Percentiles rank a stretch among this genome's conserved stretches.
Conservation (phyloP, 2,329 filamentous ascomycete species). For the Pseudodiploospora longispora region DNA sequence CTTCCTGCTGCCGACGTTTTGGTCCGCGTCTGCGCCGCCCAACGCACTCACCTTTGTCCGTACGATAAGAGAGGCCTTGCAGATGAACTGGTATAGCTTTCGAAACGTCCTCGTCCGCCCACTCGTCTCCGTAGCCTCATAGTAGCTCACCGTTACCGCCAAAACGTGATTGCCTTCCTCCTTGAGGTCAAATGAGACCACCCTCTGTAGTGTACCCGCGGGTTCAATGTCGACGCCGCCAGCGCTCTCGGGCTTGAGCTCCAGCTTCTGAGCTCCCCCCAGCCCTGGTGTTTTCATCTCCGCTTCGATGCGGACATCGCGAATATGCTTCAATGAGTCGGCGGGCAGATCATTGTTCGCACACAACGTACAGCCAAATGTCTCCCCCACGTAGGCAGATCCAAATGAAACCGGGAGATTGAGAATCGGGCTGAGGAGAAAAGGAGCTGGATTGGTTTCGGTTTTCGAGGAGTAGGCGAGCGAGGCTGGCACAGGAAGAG, state of each 20-base stretch:
- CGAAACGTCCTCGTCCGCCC: slow-evolving; percentile 76
- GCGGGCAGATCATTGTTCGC: slow-evolving; percentile 71
- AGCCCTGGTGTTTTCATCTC: slow-evolving; percentile 87
- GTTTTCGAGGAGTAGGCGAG: slow-evolving; percentile 54
- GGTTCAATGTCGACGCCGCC: slow-evolving; percentile 42
- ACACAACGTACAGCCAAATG: slow-evolving; percentile 88
- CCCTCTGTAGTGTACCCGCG: slow-evolving; percentile 66
- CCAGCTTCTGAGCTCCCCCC: slow-evolving; percentile 52
- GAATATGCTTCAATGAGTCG: slow-evolving; percentile 44
- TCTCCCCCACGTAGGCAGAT: slow-evolving; percentile 90
- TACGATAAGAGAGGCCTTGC: slow-evolving; percentile 82
- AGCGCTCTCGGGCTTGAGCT: slow-evolving; percentile 39
- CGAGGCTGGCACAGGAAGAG: slow-evolving; percentile 53
- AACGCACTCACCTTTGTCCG: slow-evolving; percentile 70
- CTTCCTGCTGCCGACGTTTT: slow-evolving; percentile 24
- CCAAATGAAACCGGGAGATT: slow-evolving; percentile 88
- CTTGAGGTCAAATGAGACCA: slow-evolving; percentile 79
- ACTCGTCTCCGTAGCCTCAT: slow-evolving; percentile 67
- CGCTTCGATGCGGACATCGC: slow-evolving; percentile 73
- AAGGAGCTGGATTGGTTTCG: slow-evolving; percentile 43
- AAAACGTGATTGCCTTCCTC: slow-evolving; percentile 93
- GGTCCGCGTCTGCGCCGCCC: not conserved
- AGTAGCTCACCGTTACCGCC: slow-evolving; percentile 89
- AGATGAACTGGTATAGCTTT: slow-evolving; percentile 95
- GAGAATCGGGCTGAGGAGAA: slow-evolving; percentile 56